A percentile compares a stretch with the other conserved stretches of the same genome.
Evolutionary conservation across 1,284 basidiomycete species (phyloP).

Genomic region (Malassezia pachydermatis): DNA sequence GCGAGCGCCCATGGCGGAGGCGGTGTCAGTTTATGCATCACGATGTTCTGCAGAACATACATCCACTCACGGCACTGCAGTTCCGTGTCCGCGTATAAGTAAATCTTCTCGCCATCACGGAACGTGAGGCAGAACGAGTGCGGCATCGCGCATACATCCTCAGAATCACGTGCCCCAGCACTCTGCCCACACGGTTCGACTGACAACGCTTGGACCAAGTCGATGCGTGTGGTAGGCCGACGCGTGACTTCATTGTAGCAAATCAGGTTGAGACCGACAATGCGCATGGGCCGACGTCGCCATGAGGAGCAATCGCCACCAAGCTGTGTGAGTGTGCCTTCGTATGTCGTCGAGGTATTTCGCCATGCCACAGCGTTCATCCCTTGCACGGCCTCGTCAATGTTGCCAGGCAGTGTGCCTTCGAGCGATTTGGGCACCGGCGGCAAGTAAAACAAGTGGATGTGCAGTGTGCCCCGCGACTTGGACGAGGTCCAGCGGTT

Average conservation of each 20-base stretch:
- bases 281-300: constrained; percentile 72
- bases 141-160: constrained; percentile 57
- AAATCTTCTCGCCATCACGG: constrained; percentile 66
- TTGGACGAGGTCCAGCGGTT: constrained; percentile 9
- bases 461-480: constrained; percentile 31
- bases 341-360: constrained; percentile 64
- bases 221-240: constrained; percentile 77
- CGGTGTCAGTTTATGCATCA: constrained; percentile 26
- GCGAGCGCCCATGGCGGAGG: constrained; percentile 39
- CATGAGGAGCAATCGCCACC: constrained; percentile 89
- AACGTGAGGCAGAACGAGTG: constrained; percentile 79
- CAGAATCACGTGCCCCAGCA: constrained; percentile 14
- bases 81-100: constrained; percentile 83
- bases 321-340: constrained; percentile 83
- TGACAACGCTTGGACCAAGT: constrained; percentile 68
- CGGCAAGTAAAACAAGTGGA: constrained; percentile 65
- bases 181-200: constrained; percentile 66
- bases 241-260: constrained; percentile 91
- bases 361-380: constrained; percentile 81
- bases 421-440: constrained; percentile 69
- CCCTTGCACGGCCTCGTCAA: constrained; percentile 84
- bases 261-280: constrained; percentile 74
- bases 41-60: constrained; percentile 47
- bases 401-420: constrained; percentile 71
- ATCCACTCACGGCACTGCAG: constrained; percentile 78